Evolutionary conservation across 352 stramenopile species (phyloP), one percentile per base, ranked within the genome.

Genomic region (Globisporangium cederbergense): DNA sequence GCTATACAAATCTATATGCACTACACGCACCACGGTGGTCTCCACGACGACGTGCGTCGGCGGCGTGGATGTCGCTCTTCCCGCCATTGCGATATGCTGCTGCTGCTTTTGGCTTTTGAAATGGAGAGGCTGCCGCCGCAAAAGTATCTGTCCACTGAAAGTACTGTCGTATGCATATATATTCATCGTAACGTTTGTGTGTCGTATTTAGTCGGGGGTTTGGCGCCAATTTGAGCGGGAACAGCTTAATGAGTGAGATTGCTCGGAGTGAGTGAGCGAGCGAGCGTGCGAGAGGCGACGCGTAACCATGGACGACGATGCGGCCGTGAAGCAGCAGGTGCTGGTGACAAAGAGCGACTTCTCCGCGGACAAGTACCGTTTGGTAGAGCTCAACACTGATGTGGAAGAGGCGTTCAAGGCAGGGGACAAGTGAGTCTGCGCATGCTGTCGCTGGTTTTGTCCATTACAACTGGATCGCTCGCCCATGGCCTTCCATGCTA

Each of bases 41-140:
- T 95, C 84, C 47, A 95, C 89, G 50, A 92, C 81, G 20, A 95
- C 86, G 73, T 95, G 84, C 5, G 82, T 90, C 50, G 84, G 81
- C 30, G 81, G 78, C 59, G 70, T 59, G 9, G 71, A 62, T 46
- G 67, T 66, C 52, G 63, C 54, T 65, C 50, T 43, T 67, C n/a
- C 16, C 50, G 58, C 13, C 49, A 32, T 65, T 52, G 16, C 9
- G 28, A 7, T 54, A 18, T 8, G 42, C 9, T 32, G 14, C 18
- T 70, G 60, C 18, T 70, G 60, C 16, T 54, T 56, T 54, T 59
- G 18, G 36, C 14, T 34, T 57, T 64, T 43, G 38, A 43, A 63
- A 52, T 22, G 57, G 40, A 46, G 20, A 36, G 16, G 9, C 30
- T n/a, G 11, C 1, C 10, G 0, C 22, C 47, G 3, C 22, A 54